Base-by-base conservation (phyloP, 2,329 filamentous ascomycete genomes). In the Volutella citrinella region DNA sequence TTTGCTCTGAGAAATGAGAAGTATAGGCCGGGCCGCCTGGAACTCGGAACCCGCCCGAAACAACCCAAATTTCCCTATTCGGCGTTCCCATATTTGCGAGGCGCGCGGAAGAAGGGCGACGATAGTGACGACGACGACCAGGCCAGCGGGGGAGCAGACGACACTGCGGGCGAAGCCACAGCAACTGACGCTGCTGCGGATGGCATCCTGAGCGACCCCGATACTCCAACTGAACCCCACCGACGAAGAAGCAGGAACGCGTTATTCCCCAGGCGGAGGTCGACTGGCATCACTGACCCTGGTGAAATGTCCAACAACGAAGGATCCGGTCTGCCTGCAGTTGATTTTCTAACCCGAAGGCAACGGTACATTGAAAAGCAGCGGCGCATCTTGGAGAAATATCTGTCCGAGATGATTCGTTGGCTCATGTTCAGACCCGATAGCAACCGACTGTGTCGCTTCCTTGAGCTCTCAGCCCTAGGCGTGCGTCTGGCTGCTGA, bases 361-460 rank as follows among this genome's bases (percentile, higher is more conserved):
- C 68, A 69, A 48, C 70, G 82, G 36, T 94, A 91, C 49, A 78
- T 87, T 24, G 87, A 94, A 50, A 81, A 78, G 42, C 90, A 96
- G 61, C 79, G 91, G 36, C 84, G 81, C 51, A 87, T 87, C 57
- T 69, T 98, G 19, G 93, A 97, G 57, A 80, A 81, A 30, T 98
- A 98, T 57, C 69, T 98, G 14, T 87, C 91, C 45, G 85, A 91
- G 53, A 88, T 97, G 81, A 91, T 97, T 40, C 82, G 87, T 34
- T 97, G 91, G 77, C 80, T 98, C 51, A 97, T 98, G 64, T 98
- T 98, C 65, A 80, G 91, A 27, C 82, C 93, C 7, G 91, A 97
- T 61, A 96, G 89, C 64, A 97, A 96, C 54, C 81, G 93, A 9
- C 71, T 98, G 5, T 98, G 93, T 65, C 93, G 94, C 46, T 98